phyloP scores from a whole-genome alignment of 306 rosid species.

The Begonia fuchsioides region DNA sequence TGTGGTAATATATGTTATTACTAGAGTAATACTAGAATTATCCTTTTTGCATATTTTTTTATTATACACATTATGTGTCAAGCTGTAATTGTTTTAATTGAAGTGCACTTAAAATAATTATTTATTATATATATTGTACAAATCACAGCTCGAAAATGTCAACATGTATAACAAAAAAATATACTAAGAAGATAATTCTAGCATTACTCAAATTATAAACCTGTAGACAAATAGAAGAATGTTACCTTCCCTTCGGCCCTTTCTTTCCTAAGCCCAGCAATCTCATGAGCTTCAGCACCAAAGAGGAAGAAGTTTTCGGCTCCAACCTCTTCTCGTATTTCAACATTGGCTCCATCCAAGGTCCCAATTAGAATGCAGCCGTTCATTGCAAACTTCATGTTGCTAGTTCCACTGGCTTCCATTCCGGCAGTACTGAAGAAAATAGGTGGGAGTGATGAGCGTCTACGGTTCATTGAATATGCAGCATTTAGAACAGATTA shows the following conservation, averaged over 20 bases:
- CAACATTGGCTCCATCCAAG: conserved; percentile 97
- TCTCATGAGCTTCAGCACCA: conserved; percentile 90
- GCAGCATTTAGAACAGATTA: no score
- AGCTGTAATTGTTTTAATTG: no score
- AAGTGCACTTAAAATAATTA: no score
- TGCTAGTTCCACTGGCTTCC: conserved; percentile 99
- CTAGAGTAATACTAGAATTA: no score
- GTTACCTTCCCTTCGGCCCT: conserved; percentile 85
- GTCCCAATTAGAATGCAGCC: conserved; percentile 94
- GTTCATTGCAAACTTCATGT: conserved; percentile 97
- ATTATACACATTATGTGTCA: no score
- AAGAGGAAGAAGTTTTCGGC: conserved; percentile 86
- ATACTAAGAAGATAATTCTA: no score
- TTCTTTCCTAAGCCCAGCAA: conserved; percentile 79
- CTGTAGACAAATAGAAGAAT: not conserved
- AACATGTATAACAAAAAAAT: no score
- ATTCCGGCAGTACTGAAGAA: conserved; percentile 84
- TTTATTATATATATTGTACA: no score
- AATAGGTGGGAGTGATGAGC: not conserved
- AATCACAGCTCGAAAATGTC: no score
- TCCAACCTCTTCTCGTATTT: conserved; percentile 94
- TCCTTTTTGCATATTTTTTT: no score
- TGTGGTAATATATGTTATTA: not conserved
- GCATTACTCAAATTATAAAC: no score
- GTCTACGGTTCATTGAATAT: no score